phyloP scores from a whole-genome alignment of 2,329 filamentous ascomycete species.

The Xylariaceae sp. region DNA sequence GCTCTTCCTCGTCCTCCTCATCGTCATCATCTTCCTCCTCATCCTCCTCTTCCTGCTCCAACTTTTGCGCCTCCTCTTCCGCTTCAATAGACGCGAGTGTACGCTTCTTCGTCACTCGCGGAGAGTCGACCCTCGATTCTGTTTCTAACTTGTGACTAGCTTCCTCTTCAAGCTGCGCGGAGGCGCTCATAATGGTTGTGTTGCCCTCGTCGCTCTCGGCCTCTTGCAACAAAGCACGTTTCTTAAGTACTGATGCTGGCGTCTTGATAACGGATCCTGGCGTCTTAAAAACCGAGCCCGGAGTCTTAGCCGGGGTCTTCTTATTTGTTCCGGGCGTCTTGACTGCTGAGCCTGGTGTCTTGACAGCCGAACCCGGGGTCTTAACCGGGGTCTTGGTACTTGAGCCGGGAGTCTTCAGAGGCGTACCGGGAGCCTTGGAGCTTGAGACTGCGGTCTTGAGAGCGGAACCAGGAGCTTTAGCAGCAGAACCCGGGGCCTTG shows the following conservation, averaged over 20 bases:
- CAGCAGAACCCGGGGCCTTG: conserved; percentile 11
- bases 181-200: conserved; percentile 21
- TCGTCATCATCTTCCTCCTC: not conserved
- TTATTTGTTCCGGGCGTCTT: conserved; percentile 10
- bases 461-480: not conserved
- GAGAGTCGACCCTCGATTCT: conserved; percentile 7
- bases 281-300: conserved; percentile 19
- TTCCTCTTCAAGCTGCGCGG: conserved; percentile 32
- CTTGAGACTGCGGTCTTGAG: not conserved
- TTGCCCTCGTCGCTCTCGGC: conserved; percentile 9
- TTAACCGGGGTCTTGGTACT: conserved; percentile 15
- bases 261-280: not conserved
- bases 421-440: no score
- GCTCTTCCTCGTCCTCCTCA: not conserved
- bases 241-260: not conserved
- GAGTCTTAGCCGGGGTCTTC: conserved; percentile 26
- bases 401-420: conserved; percentile 21
- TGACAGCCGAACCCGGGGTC: not conserved
- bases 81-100: conserved; percentile 24
- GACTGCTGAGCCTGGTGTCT: not conserved
- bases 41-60: conserved; percentile 16
- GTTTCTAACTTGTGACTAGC: conserved; percentile 28
- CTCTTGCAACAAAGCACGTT: conserved; percentile 21
- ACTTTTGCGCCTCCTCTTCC: not conserved
- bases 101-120: no score